These are phyloP conservation scores for Cladophialophora immunda DNA, from an alignment of 2,329 filamentous ascomycete species.

Conservation along the genomic window DNA sequence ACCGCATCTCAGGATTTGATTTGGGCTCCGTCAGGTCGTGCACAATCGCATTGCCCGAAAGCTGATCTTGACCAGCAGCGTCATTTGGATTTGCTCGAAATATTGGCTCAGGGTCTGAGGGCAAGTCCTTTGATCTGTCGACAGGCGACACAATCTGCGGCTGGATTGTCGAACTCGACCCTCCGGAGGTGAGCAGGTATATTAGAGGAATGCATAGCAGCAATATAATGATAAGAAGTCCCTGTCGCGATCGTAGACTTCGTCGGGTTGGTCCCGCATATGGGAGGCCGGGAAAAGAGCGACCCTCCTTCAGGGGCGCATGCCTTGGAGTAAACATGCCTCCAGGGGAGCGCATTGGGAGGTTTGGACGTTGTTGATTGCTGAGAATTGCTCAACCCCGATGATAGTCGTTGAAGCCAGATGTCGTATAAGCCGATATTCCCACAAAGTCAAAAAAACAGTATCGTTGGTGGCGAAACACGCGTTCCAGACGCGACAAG, in stretches of 20 bases:
- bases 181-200: slow-evolving; percentile 28
- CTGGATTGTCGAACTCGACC: slow-evolving; percentile 16
- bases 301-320: slow-evolving; percentile 36
- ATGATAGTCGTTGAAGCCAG: slow-evolving; percentile 29
- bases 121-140: slow-evolving; percentile 7
- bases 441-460: slow-evolving; percentile 19
- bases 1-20: slow-evolving; percentile 12
- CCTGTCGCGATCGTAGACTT: slow-evolving; percentile 29
- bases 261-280: slow-evolving; percentile 32
- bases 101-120: slow-evolving; percentile 20
- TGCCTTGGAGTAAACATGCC: slow-evolving; percentile 37
- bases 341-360: slow-evolving; percentile 26
- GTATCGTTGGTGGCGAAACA: slow-evolving; percentile 17
- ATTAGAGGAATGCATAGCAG: slow-evolving; percentile 35
- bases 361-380: not conserved
- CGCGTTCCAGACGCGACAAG: slow-evolving; percentile 38
- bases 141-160: slow-evolving; percentile 12
- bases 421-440: slow-evolving; percentile 6
- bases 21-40: not conserved
- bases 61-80: not conserved
- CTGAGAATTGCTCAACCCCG: not conserved
- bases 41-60: not conserved
- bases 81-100: slow-evolving; percentile 14
- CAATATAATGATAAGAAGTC: slow-evolving; percentile 27
- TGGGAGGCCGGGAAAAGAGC: slow-evolving; percentile 37